Percentiles rank a stretch among this genome's conserved stretches.
These are phyloP conservation scores for Apocynum venetum DNA, from an alignment of 257 asterid species.

Conservation along the genomic window DNA sequence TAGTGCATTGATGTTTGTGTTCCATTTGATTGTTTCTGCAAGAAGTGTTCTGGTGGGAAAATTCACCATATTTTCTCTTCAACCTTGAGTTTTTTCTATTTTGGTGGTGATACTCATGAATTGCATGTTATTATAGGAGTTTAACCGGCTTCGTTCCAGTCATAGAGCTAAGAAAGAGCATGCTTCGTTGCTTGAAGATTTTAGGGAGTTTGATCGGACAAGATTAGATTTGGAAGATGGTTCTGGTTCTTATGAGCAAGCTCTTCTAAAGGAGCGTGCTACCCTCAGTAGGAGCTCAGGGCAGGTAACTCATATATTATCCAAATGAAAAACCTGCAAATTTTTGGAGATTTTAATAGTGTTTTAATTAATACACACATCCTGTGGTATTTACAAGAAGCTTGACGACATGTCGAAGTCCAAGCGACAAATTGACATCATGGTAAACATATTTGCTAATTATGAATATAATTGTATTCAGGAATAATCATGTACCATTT, in stretches of 20 bases:
- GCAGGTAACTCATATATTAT: constrained; percentile 49
- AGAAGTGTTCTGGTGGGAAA: neutral
- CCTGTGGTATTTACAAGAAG: neutral
- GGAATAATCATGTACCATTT: neutral
- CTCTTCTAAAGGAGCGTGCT: constrained; percentile 84
- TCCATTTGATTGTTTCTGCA: neutral
- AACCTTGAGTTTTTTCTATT: neutral
- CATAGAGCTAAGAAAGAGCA: constrained; percentile 94
- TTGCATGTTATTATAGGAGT: constrained; percentile 50
- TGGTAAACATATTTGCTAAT: neutral
- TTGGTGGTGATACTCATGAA: neutral
- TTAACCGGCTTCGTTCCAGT: constrained; percentile 81
- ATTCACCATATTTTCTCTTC: neutral
- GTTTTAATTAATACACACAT: neutral
- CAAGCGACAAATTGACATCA: neutral
- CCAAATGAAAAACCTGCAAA: neutral
- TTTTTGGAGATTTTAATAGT: neutral
- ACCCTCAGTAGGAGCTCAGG: constrained; percentile 68
- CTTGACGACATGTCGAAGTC: neutral
- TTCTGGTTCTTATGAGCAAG: constrained; percentile 77
- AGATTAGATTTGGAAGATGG: constrained; percentile 95
- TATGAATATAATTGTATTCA: neutral
- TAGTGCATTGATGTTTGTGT: neutral
- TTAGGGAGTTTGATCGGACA: constrained; percentile 91
- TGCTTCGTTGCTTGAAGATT: constrained; percentile 91